Base-by-base conservation (phyloP, 2,329 filamentous ascomycete genomes). In the Pseudohalonectria lignicola region DNA sequence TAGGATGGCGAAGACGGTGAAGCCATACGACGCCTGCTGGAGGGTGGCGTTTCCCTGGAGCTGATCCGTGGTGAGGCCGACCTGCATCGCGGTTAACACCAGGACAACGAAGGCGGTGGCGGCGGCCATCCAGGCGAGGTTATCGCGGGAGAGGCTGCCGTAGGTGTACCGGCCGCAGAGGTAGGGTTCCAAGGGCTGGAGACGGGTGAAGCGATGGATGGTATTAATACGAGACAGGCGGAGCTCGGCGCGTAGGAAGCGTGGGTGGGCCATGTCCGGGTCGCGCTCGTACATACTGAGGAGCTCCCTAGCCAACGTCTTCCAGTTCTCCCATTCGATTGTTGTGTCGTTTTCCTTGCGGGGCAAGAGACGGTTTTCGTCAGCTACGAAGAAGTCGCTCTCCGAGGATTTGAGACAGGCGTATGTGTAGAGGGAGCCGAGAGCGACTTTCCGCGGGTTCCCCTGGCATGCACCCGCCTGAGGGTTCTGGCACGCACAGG, bases 11-110 rank as follows among this genome's bases (percentile, higher is more conserved):
- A 48, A 48, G 11, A 49, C 16, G 11, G 43, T 54, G 36, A 67
- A 64, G 10, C 60, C 62, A 45, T 60, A 64, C 6, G 56, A 57
- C 4, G 53, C 62, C 12, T 35, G 36, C 39, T 60, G 49, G 43
- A 66, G 67, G 5, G 40, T 35, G 0, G 36, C 12, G 39, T 52
- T 55, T 0, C 46, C 33, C 2, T 21, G 15, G 3, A 61, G 49
- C 38, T 37, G 34, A 2, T 54, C 41, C 1, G 55, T 63, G 1
- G 57, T 52, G 11, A 63, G 47, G 1, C 57, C 58, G 15, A 64
- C 58, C 46, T 67, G 62, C 59, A 66, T 63, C 0, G 62, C 62
- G 1, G 60, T 60, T 34, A 68, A 47, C 9, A 63, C 47, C n/a
- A 66, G 41, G 10, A 54, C 56, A 19, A 65, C 40, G 43, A 59